These are phyloP conservation scores for Ligustrum vulgare DNA, from an alignment of 257 asterid genomes.

Conservation along the genomic window DNA sequence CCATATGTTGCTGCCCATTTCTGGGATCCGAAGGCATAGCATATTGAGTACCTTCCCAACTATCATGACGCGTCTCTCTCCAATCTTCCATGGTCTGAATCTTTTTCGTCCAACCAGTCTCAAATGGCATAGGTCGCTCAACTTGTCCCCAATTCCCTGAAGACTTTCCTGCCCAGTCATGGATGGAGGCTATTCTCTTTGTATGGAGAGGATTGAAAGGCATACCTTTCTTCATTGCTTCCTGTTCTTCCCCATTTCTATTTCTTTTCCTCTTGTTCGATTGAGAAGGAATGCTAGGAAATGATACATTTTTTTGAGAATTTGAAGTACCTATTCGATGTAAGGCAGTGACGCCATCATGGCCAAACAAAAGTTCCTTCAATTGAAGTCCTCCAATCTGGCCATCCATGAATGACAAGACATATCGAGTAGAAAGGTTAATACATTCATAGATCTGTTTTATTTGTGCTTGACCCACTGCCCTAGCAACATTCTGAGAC, in stretches of 20 bases:
- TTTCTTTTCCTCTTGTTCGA: conserved; percentile 22
- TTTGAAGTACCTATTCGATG: conserved; percentile 25
- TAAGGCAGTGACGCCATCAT: conserved; percentile 29
- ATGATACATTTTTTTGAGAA: conserved; percentile 8
- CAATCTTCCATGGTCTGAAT: conserved; percentile 33
- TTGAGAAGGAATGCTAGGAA: conserved; percentile 22
- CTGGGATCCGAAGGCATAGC: neutral
- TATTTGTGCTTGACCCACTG: conserved; percentile 64
- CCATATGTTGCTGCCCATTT: neutral
- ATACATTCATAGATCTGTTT: conserved; percentile 66
- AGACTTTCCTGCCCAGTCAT: conserved; percentile 2
- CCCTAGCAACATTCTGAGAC: conserved; percentile 87
- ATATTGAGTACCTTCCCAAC: neutral
- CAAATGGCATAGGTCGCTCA: neutral
- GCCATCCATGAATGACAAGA: conserved; percentile 55
- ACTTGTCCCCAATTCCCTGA: neutral
- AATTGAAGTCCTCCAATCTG: conserved; percentile 45
- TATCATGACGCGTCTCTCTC: conserved; percentile 16
- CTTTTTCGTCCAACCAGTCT: conserved; percentile 29
- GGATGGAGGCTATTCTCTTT: conserved; percentile 8
- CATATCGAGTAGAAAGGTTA: conserved; percentile 40
- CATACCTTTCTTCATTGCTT: conserved; percentile 22
- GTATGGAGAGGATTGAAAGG: neutral
- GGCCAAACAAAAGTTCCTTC: conserved; percentile 61
- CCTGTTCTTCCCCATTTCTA: conserved; percentile 20